Evolutionary conservation across 2,329 filamentous ascomycete genomes (phyloP).

Genomic region (Exophiala sp.): DNA sequence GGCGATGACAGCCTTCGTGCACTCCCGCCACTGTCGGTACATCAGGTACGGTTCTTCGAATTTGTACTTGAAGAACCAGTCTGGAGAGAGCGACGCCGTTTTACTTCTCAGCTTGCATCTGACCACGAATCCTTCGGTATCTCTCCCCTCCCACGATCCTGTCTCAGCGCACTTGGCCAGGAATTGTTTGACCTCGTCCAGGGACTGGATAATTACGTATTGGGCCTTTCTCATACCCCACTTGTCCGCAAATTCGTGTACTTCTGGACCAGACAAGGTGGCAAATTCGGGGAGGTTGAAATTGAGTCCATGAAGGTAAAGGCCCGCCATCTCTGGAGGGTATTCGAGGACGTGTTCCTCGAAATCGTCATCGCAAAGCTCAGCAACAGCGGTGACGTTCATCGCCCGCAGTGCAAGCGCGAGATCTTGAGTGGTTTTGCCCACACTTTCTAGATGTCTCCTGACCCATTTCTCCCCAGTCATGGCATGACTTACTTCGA

Average conservation of each 20-base stretch:
- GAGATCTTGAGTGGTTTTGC: constrained; percentile 74
- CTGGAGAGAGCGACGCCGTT: constrained; percentile 53
- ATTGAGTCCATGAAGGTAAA: constrained; percentile 96
- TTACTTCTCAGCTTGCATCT: constrained; percentile 67
- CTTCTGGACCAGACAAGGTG: constrained; percentile 77
- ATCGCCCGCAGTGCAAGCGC: constrained; percentile 70
- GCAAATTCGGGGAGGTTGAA: constrained; percentile 89
- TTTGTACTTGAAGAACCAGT: constrained; percentile 99
- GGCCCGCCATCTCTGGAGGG: constrained; percentile 72
- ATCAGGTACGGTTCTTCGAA: constrained; percentile 98
- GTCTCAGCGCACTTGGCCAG: constrained; percentile 82
- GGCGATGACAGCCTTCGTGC: constrained; percentile 81
- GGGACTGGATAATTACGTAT: constrained; percentile 71
- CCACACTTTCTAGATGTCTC: constrained; percentile 70
- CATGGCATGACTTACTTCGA: constrained; percentile 72
- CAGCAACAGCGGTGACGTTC: constrained; percentile 92
- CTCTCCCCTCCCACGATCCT: constrained; percentile 82
- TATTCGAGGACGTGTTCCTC: constrained; percentile 97
- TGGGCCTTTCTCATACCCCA: constrained; percentile 95
- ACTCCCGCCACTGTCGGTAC: constrained; percentile 98
- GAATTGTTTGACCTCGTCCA: constrained; percentile 71
- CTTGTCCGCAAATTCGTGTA: constrained; percentile 81
- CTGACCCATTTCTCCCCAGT: constrained; percentile 81
- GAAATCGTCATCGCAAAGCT: constrained; percentile 92
- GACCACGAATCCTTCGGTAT: constrained; percentile 96